Evolutionary conservation across 2,329 filamentous ascomycete species (phyloP), one percentile per base, ranked within the genome.

Genomic region (Lasiodiplodia sp.): DNA sequence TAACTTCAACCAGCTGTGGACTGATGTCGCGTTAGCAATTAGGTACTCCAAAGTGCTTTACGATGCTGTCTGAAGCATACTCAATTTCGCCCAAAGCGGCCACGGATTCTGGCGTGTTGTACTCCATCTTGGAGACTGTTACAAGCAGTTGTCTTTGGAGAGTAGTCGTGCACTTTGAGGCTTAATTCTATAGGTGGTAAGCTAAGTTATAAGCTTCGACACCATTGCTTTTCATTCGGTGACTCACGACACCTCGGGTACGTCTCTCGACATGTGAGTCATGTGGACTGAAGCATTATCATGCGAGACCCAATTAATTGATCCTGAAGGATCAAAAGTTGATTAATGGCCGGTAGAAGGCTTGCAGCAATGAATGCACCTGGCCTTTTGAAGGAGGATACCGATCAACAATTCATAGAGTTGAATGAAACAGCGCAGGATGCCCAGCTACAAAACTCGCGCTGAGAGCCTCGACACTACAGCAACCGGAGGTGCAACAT

Each of bases 11-110:
- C 10, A 64, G 23, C 16, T 64, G 60, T 7, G 60, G 60, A 37
- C 60, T 64, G 44, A 37, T 0, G 60, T 1, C 14, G 11, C 7
- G 25, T 64, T 38, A 64, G 60, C 37, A 37, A 51, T 64, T 2
- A 8, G 4, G 16, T 53, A 10, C 51, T 34, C 40, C 18, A 64
- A 14, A 23, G 28, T 12, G 16, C 38, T 51, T 37, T 14, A 28
- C 23, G 4, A 18, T 23, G 37, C 16, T 10, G 0, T 14, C 2
- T 21, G 25, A 25, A 52, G 25, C 60, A 4, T 52, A 64, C 60
- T 64, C 60, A n/a, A 53, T 51, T 16, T 64, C 31, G 49, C 18
- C 47, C n/a, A 64, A 52, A 10, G 60, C 60, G 28, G 60, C 60
- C 14, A 64, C 60, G 4, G 14, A 12, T 52, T 64, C 60, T 51